Evolutionary conservation across 179 eudicot species (phyloP).

Genomic region (Beta corolliflora): DNA sequence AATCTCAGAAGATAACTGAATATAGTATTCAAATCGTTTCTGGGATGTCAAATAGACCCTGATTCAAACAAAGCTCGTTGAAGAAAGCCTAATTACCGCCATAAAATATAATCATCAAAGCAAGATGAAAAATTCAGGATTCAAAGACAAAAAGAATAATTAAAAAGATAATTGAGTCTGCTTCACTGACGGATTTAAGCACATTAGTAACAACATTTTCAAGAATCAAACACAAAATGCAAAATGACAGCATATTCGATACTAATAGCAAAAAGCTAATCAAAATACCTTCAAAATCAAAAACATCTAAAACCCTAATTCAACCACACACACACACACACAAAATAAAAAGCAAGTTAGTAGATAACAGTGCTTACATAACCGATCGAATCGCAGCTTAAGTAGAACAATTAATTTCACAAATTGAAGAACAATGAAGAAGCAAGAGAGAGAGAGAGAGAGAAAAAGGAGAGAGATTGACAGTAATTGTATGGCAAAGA

Average conservation of each 20-base stretch:
- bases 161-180: background rate
- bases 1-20: background rate
- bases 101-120: slow-evolving; percentile 5
- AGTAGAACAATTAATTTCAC: background rate
- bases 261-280: background rate
- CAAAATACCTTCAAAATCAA: no score
- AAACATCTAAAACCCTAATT: slow-evolving; percentile 8
- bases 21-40: background rate
- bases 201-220: background rate
- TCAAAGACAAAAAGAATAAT: background rate
- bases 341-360: slow-evolving; percentile 7
- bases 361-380: slow-evolving; percentile 4
- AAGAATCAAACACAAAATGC: slow-evolving; percentile 12
- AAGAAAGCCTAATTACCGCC: background rate
- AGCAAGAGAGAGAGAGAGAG: background rate
- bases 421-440: slow-evolving; percentile 1
- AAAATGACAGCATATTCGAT: slow-evolving; percentile 10
- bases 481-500: no score
- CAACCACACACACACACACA: background rate
- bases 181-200: background rate
- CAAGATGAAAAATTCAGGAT: background rate
- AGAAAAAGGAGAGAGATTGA: no score
- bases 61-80: background rate
- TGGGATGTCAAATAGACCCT: background rate
- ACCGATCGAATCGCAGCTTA: slow-evolving; percentile 17